phyloP scores from a whole-genome alignment of 495 filamentous ascomycete species.

The Penicillium pulvis region DNA sequence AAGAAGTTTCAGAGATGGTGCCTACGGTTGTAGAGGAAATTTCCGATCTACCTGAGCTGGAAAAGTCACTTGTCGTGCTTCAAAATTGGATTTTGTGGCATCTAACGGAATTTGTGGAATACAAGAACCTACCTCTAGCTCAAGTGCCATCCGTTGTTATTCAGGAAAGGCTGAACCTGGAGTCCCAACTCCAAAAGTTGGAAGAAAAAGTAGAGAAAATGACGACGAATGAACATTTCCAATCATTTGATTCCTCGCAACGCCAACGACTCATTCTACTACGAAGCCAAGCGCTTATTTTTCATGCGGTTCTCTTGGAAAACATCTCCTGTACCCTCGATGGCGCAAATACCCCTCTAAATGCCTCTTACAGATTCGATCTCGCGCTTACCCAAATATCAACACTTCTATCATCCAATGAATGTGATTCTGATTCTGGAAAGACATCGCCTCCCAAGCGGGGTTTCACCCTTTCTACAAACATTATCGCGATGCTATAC shows the following conservation, averaged over 20 bases:
- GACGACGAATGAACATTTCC: background rate
- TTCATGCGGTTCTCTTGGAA: slow-evolving; percentile 16
- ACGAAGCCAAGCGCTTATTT: slow-evolving; percentile 16
- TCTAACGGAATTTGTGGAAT: slow-evolving; percentile 10
- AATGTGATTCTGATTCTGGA: background rate
- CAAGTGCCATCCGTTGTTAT: slow-evolving; percentile 13
- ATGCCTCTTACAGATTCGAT: slow-evolving; percentile 5
- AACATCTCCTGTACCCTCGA: slow-evolving; percentile 5
- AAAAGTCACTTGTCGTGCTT: slow-evolving; percentile 17
- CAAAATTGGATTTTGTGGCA: slow-evolving; percentile 24
- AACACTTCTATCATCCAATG: slow-evolving; percentile 7
- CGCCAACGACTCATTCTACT: slow-evolving; percentile 11
- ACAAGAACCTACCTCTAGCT: slow-evolving; percentile 11
- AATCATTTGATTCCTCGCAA: background rate
- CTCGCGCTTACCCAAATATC: slow-evolving; percentile 13
- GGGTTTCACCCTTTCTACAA: slow-evolving; percentile 22
- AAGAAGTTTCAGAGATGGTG: background rate
- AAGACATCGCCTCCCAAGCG: background rate
- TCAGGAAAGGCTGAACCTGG: slow-evolving; percentile 17
- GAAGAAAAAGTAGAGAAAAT: slow-evolving; percentile 6
- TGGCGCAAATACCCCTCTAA: background rate
- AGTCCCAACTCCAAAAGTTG: slow-evolving; percentile 10
- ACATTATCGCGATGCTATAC: slow-evolving; percentile 22
- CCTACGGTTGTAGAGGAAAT: background rate
- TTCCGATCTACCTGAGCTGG: slow-evolving; percentile 8